Evolutionary conservation across 805 yeast species (phyloP), one percentile per base, ranked within the genome.

Genomic region (Ogataea allantospora): DNA sequence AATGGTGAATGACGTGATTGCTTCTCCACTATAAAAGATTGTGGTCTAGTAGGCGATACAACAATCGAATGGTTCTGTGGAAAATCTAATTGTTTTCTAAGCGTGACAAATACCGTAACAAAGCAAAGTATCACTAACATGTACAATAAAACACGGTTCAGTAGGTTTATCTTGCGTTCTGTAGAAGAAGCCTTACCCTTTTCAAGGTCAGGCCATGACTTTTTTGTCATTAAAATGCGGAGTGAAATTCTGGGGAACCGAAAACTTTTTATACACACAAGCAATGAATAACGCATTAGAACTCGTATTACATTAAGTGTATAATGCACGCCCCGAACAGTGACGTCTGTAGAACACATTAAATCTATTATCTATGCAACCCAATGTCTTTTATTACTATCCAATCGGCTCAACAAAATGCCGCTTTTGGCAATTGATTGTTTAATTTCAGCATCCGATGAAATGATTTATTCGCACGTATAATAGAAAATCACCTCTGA

Each of bases 131-230:
- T 3, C 5, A 30, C 27, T 3, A 36, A 22, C 16, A 30, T 16
- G 22, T 19, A 36, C 13, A 30, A 5, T 4, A 36, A 31, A 3
- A 30, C 22, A 14, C 23, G 24, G 26, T 26, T 30, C 10, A 36
- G 7, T 6, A 19, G 8, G 11, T 10, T 16, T 4, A 36, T 15
- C 15, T 26, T 36, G 22, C 27, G 25, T 7, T n/a, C 11, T 7
- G 14, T 17, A 10, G 27, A 15, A 11, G 8, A n/a, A n/a, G 18
- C 25, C n/a, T 18, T 13, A 7, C 33, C 29, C 9, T 30, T 35
- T 19, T 35, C 39, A 7, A 35, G 28, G 34, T 35, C 39, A 6
- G 11, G 17, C 39, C 39, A 35, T 8, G 19, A 5, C n/a, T 29
- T 12, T 23, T 17, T 11, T 9, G 20, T 5, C 39, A 35, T 35